Evolutionary conservation across 2,329 filamentous ascomycete genomes (phyloP).

Genomic region (Metarhizium sp.): DNA sequence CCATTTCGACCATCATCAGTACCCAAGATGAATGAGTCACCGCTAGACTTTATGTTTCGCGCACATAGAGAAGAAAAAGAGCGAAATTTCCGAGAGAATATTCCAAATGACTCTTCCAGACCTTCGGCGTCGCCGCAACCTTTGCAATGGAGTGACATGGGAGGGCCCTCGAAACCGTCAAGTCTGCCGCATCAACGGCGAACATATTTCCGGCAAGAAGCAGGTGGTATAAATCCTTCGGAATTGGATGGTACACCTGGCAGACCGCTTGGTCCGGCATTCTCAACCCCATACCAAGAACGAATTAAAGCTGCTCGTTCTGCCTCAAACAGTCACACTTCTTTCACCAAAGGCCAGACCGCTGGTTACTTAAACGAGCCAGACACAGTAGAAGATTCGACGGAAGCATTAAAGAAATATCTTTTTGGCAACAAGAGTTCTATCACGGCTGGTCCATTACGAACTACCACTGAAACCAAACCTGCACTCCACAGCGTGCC

Average conservation of each 20-base stretch:
- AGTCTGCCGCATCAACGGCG: constrained; percentile 17
- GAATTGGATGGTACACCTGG: constrained; percentile 56
- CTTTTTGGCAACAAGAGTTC: constrained; percentile 34
- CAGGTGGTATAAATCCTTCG: constrained; percentile 17
- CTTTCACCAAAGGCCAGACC: not conserved
- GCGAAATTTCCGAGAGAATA: constrained; percentile 33
- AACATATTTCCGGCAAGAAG: constrained; percentile 12
- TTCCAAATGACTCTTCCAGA: constrained; percentile 23
- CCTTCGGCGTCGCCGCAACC: not conserved
- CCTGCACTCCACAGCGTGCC: not conserved
- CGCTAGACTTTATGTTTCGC: constrained; percentile 83
- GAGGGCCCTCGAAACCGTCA: constrained; percentile 13
- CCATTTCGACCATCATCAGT: constrained; percentile 28
- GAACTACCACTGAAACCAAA: not conserved
- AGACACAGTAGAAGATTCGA: constrained; percentile 18
- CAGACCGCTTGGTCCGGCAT: constrained; percentile 52
- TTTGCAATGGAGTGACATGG: constrained; percentile 9
- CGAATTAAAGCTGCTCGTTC: constrained; percentile 47
- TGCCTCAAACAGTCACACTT: constrained; percentile 11
- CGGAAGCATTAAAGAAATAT: constrained; percentile 48
- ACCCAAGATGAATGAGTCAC: constrained; percentile 49
- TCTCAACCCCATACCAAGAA: constrained; percentile 57
- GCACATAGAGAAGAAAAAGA: constrained; percentile 74
- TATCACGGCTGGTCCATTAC: not conserved
- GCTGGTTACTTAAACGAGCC: not conserved